These are phyloP conservation scores for Hypoxylon sp. DNA, from an alignment of 2,329 filamentous ascomycete species.

Conservation along the genomic window DNA sequence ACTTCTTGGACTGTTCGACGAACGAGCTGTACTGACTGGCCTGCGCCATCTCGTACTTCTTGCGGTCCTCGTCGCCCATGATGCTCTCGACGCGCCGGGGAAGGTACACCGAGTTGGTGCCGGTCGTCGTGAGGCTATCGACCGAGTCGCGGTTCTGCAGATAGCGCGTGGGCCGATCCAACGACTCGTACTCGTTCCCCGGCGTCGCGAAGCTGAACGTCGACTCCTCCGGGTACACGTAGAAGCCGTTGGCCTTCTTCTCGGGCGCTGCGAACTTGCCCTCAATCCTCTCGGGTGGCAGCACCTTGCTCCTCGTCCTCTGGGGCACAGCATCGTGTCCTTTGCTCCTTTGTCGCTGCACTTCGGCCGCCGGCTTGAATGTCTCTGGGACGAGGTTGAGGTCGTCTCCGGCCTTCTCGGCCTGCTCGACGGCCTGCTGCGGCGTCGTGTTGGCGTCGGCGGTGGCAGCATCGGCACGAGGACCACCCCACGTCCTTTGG, in stretches of 20 bases:
- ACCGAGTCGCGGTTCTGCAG: conserved; percentile 71
- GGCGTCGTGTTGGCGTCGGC: conserved; percentile 82
- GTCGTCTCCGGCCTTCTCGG: conserved; percentile 83
- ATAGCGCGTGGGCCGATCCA: conserved; percentile 56
- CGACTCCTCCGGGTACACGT: conserved; percentile 77
- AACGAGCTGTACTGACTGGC: conserved; percentile 60
- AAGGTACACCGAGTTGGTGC: conserved; percentile 70
- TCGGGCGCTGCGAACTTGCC: conserved; percentile 82
- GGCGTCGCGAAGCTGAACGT: conserved; percentile 64
- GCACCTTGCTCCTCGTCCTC: conserved; percentile 68
- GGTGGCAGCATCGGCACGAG: conserved; percentile 85
- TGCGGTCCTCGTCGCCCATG: conserved; percentile 81
- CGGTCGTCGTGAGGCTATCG: conserved; percentile 73
- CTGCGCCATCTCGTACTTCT: conserved; percentile 78
- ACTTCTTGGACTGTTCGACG: conserved; percentile 49
- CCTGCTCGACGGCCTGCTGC: conserved; percentile 85
- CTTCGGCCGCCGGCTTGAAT: conserved; percentile 73
- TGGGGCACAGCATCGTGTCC: conserved; percentile 55
- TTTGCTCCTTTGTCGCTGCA: conserved; percentile 50
- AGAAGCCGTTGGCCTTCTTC: conserved; percentile 74
- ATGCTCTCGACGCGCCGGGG: conserved; percentile 78
- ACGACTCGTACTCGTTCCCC: conserved; percentile 37
- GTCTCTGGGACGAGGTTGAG: conserved; percentile 90
- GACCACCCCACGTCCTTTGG: conserved; percentile 95
- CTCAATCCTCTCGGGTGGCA: conserved; percentile 79